Evolutionary conservation across 2,329 filamentous ascomycete species (phyloP).

Genomic region (Canariomyces notabilis): DNA sequence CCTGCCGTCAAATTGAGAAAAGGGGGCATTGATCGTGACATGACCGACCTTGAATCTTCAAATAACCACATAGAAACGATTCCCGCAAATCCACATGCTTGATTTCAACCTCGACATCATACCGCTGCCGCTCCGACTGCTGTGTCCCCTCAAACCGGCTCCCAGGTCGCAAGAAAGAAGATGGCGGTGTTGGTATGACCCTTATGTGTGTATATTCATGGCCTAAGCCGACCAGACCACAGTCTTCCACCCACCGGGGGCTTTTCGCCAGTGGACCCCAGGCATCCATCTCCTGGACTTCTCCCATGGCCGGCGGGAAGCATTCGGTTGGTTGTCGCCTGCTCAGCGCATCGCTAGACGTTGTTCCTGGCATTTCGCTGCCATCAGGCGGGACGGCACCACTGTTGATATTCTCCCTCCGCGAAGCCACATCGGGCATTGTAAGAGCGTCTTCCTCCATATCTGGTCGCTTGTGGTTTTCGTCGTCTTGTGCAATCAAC

Average conservation of each 20-base stretch:
- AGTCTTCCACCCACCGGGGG: slow-evolving; percentile 28
- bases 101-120: slow-evolving; percentile 94
- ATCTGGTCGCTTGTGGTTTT: slow-evolving; percentile 28
- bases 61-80: slow-evolving; percentile 89
- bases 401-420: neutral
- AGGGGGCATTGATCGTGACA: no score
- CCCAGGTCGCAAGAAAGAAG: slow-evolving; percentile 78
- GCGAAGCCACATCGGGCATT: slow-evolving; percentile 4
- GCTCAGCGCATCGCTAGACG: neutral
- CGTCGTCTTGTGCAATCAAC: slow-evolving; percentile 17
- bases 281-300: slow-evolving; percentile 34
- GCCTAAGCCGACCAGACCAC: slow-evolving; percentile 31
- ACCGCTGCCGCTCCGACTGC: slow-evolving; percentile 85
- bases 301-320: slow-evolving; percentile 19
- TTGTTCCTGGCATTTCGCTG: slow-evolving; percentile 1
- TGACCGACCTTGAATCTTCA: slow-evolving; percentile 81
- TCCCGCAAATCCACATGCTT: slow-evolving; percentile 94
- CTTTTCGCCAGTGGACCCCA: slow-evolving; percentile 28
- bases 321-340: slow-evolving; percentile 10
- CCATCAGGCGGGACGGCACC: neutral
- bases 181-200: slow-evolving; percentile 74
- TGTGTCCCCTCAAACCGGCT: slow-evolving; percentile 89
- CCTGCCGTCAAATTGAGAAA: slow-evolving; percentile 3
- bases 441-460: slow-evolving; percentile 22
- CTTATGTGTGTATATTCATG: slow-evolving; percentile 26